Evolutionary conservation across 371 early-diverging fungal species (phyloP), one percentile per base, ranked within the genome.

Genomic region (Dichotomocladium elegans): DNA sequence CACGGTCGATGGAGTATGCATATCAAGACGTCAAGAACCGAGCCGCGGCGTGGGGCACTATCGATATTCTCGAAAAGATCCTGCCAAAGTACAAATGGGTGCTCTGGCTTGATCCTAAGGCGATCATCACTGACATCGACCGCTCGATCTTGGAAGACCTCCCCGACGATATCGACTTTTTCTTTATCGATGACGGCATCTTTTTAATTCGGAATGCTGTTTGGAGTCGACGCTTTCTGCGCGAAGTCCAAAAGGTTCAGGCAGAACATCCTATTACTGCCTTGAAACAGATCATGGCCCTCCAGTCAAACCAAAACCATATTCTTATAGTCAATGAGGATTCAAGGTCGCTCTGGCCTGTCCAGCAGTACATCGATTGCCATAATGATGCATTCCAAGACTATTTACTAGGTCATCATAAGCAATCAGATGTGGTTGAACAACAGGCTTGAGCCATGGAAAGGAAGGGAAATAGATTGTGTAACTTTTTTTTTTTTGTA

Each of bases 61-160:
- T 85, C 47, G 81, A 81, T 43, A 77, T 64, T 6, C 64, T 85
- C 7, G 79, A 85, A 59, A 85, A 83, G 51, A 58, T 69, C 3
- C 43, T 85, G 7, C 86, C 83, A 7, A 74, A 80, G 30, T 85
- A 85, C 53, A 78, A 83, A 27, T 85, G 86, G 86, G 25, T 85
- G 3, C 70, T 85, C 25, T 85, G 86, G 86, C 59, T 83, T 60
- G 86, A 85, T 58, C 82, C 81, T 79, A 81, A 85, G 52, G 80
- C 82, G 8, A 72, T 83, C 6, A 64, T 85, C 17, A 71, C 74
- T 54, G 64, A 83, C 59, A 46, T 62, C 14, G 56, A 69, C 21
- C 55, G 58, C 15, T 65, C 78, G 9, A 52, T 79, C 0, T 52
- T 81, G 30, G 42, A 77, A 7, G 56, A 58, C 8, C 55, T 60